Conservation (phyloP, 768 basidiomycete genomes). For the Calocybe cyanea region DNA sequence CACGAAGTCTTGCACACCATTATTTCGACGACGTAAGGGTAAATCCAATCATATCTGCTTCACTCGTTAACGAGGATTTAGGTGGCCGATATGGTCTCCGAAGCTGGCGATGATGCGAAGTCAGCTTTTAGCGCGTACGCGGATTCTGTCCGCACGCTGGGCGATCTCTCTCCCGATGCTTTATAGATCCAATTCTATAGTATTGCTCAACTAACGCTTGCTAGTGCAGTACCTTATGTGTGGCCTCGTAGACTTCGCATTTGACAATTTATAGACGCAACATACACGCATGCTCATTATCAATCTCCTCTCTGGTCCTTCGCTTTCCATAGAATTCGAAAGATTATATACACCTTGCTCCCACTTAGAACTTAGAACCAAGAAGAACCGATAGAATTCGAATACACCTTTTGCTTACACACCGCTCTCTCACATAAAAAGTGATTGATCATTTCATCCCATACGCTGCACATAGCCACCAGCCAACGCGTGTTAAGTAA, state of each 20-base stretch:
- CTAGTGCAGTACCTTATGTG: too few species aligned
- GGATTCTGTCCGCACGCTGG: slow-evolving; percentile 50
- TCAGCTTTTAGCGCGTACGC: slow-evolving; percentile 51
- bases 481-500: too few species aligned
- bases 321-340: too few species aligned
- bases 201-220: not conserved
- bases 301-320: too few species aligned
- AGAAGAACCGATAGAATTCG: too few species aligned
- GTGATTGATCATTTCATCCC: too few species aligned
- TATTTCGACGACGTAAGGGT: slow-evolving; percentile 91
- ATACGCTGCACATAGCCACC: too few species aligned
- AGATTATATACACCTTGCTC: too few species aligned
- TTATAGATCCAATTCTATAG: slow-evolving; percentile 33
- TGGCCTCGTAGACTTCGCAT: not conserved
- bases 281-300: not conserved
- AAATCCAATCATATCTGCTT: slow-evolving; percentile 1
- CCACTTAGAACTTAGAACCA: too few species aligned
- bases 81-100: slow-evolving; percentile 74
- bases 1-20: slow-evolving; percentile 80
- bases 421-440: too few species aligned
- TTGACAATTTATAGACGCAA: not conserved
- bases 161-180: slow-evolving; percentile 71
- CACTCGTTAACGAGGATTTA: slow-evolving; percentile 23
- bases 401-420: too few species aligned
- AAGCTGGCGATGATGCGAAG: slow-evolving; percentile 67